Evolutionary conservation across 768 basidiomycete species (phyloP).

Genomic region (Agaricus bisporus): DNA sequence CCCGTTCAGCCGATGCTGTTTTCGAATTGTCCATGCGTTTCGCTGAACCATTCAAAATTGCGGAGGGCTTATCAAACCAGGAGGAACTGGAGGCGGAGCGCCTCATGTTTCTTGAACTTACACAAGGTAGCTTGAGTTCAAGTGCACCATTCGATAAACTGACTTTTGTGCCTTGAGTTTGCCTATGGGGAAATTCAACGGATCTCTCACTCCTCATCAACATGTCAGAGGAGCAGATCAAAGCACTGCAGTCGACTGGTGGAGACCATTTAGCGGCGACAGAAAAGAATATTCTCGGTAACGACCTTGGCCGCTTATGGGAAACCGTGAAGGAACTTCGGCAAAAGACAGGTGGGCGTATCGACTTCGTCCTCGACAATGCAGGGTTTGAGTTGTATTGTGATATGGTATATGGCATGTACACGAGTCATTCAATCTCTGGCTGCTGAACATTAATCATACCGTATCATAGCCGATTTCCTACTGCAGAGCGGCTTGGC

Average conservation of each 20-base stretch:
- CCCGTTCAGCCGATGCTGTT: conserved; percentile 85
- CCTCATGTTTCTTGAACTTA: conserved; percentile 87
- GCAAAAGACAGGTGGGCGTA: conserved; percentile 63
- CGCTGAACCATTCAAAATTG: conserved; percentile 71
- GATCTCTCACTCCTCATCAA: conserved; percentile 93
- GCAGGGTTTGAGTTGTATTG: conserved; percentile 88
- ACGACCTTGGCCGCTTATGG: conserved; percentile 71
- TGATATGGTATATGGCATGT: conserved; percentile 77
- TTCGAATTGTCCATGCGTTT: conserved; percentile 93
- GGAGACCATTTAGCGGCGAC: conserved; percentile 94
- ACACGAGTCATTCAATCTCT: not conserved
- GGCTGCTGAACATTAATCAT: conserved; percentile 2
- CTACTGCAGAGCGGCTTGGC: conserved; percentile 87
- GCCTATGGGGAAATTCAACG: conserved; percentile 96
- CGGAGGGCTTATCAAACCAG: conserved; percentile 41
- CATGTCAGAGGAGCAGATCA: conserved; percentile 98
- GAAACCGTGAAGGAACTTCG: conserved; percentile 64
- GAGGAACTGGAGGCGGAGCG: conserved; percentile 69
- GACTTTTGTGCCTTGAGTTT: conserved; percentile 45
- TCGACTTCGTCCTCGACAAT: conserved; percentile 83
- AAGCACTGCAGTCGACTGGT: conserved; percentile 91
- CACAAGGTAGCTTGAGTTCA: conserved; percentile 53
- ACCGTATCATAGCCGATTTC: conserved; percentile 67
- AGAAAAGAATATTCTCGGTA: conserved; percentile 94
- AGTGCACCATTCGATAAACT: no score